Evolutionary conservation across 228 moss, liverwort and hornwort genomes (phyloP).

Genomic region (Sphagnum fallax): DNA sequence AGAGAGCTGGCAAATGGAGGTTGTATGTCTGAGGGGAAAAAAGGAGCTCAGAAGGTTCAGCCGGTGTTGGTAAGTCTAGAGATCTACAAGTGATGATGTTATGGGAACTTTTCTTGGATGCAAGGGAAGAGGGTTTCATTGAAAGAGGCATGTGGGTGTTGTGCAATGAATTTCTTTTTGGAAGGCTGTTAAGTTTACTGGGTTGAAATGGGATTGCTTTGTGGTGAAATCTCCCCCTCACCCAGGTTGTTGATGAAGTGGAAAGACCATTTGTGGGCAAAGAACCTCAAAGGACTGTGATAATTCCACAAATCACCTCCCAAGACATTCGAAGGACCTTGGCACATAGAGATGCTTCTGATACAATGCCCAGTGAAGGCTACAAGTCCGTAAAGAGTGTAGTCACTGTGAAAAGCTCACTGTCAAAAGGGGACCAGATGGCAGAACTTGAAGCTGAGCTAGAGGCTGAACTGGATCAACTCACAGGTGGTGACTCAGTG

Average conservation of each 20-base stretch:
- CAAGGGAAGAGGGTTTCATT: background rate
- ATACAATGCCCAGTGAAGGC: constrained; percentile 14
- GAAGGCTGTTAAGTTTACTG: too few species aligned
- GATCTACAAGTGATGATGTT: background rate
- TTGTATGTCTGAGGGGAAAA: constrained; percentile 2
- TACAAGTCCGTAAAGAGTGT: constrained; percentile 19
- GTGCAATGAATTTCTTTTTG: too few species aligned
- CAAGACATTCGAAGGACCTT: too few species aligned
- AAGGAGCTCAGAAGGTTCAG: background rate
- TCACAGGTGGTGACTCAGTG: constrained; percentile 57
- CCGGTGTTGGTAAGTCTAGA: background rate
- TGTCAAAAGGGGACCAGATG: constrained; percentile 76
- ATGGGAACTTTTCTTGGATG: background rate
- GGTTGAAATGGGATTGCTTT: background rate
- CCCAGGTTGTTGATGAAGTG: background rate
- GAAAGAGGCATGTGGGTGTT: too few species aligned
- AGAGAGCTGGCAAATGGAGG: constrained; percentile 1
- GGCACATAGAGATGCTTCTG: constrained; percentile 7
- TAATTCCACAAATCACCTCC: too few species aligned
- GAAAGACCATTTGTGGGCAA: background rate
- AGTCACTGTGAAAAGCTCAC: constrained; percentile 33
- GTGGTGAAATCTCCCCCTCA: background rate
- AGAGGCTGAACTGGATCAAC: constrained; percentile 91
- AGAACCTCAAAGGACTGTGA: background rate
- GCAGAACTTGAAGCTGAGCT: constrained; percentile 94